Conservation (phyloP, 768 basidiomycete genomes). For the Trametes meyenii region DNA sequence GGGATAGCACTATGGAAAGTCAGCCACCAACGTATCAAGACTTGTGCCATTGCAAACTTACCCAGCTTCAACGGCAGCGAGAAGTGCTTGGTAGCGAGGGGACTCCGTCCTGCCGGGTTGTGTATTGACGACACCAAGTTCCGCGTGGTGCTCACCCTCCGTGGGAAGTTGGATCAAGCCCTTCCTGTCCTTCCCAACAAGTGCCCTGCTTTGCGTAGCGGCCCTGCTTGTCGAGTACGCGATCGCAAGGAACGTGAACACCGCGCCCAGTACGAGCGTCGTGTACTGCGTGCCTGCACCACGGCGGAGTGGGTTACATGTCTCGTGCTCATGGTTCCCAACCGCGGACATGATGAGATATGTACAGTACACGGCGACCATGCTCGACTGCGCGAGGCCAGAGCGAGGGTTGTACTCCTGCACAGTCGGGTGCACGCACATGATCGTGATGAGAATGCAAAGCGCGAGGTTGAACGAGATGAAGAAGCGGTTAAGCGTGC, state of each 20-base stretch:
- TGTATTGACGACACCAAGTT: slow-evolving; percentile 74
- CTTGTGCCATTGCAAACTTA: slow-evolving; percentile 38
- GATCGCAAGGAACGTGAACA: slow-evolving; percentile 97
- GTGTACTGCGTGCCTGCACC: slow-evolving; percentile 76
- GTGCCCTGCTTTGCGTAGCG: slow-evolving; percentile 91
- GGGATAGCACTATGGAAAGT: slow-evolving; percentile 72
- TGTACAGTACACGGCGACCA: slow-evolving; percentile 98
- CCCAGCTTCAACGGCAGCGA: slow-evolving; percentile 97
- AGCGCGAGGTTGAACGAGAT: slow-evolving; percentile 92
- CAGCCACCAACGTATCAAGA: not conserved
- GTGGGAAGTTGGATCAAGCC: slow-evolving; percentile 62
- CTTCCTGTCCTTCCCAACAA: slow-evolving; percentile 75
- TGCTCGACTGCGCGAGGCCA: slow-evolving; percentile 91
- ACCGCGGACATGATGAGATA: slow-evolving; percentile 95
- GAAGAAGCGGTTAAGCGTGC: slow-evolving; percentile 94
- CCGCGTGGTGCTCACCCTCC: slow-evolving; percentile 57
- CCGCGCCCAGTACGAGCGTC: slow-evolving; percentile 84
- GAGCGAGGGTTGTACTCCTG: slow-evolving; percentile 94
- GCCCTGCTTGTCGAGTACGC: slow-evolving; percentile 97
- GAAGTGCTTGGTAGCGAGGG: slow-evolving; percentile 89
- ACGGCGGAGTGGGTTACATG: slow-evolving; percentile 88
- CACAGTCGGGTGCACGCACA: slow-evolving; percentile 82
- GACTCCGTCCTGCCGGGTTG: slow-evolving; percentile 86
- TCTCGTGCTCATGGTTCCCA: slow-evolving; percentile 83
- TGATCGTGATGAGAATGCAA: slow-evolving; percentile 74